Evolutionary conservation across 1,284 basidiomycete genomes (phyloP).

Genomic region (Cryptococcus sp.): DNA sequence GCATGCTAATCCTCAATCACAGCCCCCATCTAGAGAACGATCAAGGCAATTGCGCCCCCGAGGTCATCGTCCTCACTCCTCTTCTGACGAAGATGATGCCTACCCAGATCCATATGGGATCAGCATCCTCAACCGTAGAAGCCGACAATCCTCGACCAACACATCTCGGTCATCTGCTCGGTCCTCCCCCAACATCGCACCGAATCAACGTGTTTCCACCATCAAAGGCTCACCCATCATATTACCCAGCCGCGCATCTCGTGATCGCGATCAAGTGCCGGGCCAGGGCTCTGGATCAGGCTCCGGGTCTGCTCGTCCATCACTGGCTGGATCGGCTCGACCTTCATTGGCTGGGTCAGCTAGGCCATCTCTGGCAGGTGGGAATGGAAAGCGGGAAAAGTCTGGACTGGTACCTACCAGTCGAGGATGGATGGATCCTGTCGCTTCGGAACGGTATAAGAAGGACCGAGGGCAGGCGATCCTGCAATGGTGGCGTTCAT

Average conservation of each 20-base stretch:
- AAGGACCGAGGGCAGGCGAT: conserved; percentile 18
- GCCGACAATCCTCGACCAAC: background rate
- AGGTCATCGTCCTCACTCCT: background rate
- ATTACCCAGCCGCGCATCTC: background rate
- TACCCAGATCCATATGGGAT: conserved; percentile 32
- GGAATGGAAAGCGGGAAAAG: background rate
- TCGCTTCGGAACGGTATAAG: conserved; percentile 19
- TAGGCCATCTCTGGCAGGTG: background rate
- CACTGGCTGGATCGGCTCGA: conserved; percentile 8
- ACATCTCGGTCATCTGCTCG: background rate
- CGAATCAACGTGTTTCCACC: background rate
- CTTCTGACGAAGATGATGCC: background rate
- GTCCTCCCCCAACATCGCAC: background rate
- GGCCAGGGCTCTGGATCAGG: background rate
- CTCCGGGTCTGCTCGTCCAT: background rate
- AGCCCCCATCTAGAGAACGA: too few relatives aligned
- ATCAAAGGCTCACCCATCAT: background rate
- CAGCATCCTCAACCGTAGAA: background rate
- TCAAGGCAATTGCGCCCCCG: too few relatives aligned
- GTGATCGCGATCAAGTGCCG: background rate
- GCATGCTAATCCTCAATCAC: too few relatives aligned
- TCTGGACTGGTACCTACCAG: background rate
- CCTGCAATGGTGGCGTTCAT: conserved; percentile 36
- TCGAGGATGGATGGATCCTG: conserved; percentile 6
- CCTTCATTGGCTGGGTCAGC: background rate